Percentiles rank a stretch among this genome's conserved stretches.
Evolutionary conservation across 306 rosid species (phyloP).

Genomic region (Dryas alaskensis): DNA sequence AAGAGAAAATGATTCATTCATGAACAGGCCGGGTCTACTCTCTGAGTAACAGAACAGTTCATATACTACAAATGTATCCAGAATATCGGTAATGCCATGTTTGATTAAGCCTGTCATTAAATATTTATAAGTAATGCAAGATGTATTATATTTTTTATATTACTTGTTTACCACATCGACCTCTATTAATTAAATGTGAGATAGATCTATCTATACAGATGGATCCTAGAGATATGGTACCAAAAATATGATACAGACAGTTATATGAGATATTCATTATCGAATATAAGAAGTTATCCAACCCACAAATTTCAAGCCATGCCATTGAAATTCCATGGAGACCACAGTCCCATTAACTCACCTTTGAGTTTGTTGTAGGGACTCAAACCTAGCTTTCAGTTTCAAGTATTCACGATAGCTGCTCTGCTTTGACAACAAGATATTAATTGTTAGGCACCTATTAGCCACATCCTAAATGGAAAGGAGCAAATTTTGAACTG

Average conservation of each 20-base stretch:
- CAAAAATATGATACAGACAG: too few species aligned
- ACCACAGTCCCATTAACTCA: constrained; percentile 17
- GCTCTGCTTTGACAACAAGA: constrained; percentile 42
- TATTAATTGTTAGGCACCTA: neutral
- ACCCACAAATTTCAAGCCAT: neutral
- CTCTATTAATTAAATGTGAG: too few species aligned
- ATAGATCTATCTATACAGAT: too few species aligned
- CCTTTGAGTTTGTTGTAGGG: constrained; percentile 95
- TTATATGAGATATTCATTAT: too few species aligned
- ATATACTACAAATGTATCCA: neutral
- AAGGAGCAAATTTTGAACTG: neutral
- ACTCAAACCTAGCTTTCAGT: constrained; percentile 77
- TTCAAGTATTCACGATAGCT: constrained; percentile 91
- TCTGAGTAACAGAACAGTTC: neutral
- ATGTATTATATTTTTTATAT: too few species aligned
- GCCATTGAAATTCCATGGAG: neutral
- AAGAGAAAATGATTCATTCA: neutral
- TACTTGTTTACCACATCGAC: too few species aligned
- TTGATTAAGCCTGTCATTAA: too few species aligned
- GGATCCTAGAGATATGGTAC: too few species aligned
- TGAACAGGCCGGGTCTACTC: neutral
- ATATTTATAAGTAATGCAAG: too few species aligned
- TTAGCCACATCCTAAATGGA: neutral
- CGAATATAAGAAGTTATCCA: neutral
- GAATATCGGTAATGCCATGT: too few species aligned